Base-by-base conservation (phyloP, 2,329 filamentous ascomycete species). In the Hawksworthiomyces lignivorus region DNA sequence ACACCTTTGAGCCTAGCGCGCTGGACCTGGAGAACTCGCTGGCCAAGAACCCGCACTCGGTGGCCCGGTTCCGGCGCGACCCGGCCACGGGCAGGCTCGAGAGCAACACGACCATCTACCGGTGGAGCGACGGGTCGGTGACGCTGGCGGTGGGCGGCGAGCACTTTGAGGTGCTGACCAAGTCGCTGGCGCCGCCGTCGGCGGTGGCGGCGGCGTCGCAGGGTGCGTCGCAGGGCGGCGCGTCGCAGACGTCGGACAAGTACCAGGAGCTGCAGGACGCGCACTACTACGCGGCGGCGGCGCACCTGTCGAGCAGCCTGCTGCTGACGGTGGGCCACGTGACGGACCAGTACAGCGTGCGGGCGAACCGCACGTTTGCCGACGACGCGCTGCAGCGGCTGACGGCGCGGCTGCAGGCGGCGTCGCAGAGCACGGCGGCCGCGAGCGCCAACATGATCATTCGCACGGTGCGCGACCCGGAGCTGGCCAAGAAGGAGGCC, bases 41-140 rank as follows among this genome's bases (percentile, higher is more conserved):
- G 33, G 52, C 80, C 62, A 57, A 76, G 52, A 58, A 77, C 61
- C 63, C 83, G 24, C 73, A 79, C 54, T 76, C 78, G 28, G 80
- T 82, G 2, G 71, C 85, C 36, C 79, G 84, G 47, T 86, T 81
- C 62, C 77, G 82, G 41, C 77, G 73, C 54, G 80, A 86, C 44
- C 69, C 78, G 9, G 71, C 70, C n/a, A 82, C 77, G 1, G 72
- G 74, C 36, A 67, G 78, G 47, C 68, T 88, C 11, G 77, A 84
- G 56, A 88, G 84, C 55, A 90, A 90, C 56, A 76, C 85, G 3
- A 75, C 81, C 48, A 65, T 90, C 22, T 77, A 86, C 55, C 75
- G 76, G 51, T 90, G 85, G 85, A 87, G 80, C 47, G 85, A 90
- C 55, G 85, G 85, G 21, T 87, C 82, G 4, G 66, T 86, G 14